These are phyloP conservation scores for Lachnum nothofagi DNA, from an alignment of 2,329 filamentous ascomycete genomes.

Conservation along the genomic window DNA sequence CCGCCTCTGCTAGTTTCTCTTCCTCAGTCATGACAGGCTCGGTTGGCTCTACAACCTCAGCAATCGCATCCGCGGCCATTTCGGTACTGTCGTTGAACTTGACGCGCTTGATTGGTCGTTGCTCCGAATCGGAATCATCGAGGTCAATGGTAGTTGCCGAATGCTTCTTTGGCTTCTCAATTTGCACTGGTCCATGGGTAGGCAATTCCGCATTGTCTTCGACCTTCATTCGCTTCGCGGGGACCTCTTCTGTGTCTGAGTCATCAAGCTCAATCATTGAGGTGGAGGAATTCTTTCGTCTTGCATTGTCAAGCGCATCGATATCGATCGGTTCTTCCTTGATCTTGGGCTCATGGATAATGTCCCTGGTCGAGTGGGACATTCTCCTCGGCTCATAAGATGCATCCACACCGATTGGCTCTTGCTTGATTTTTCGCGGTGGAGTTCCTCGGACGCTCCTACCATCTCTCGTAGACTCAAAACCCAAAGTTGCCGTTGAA, in stretches of 20 bases:
- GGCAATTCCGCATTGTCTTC: background rate
- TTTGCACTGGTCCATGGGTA: background rate
- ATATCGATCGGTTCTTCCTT: constrained; percentile 1
- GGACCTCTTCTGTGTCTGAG: background rate
- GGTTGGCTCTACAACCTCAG: background rate
- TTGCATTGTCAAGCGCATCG: background rate
- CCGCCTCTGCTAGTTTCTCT: background rate
- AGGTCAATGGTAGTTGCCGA: background rate
- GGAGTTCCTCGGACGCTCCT: background rate
- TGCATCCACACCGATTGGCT: background rate
- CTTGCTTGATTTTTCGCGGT: background rate
- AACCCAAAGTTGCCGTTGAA: background rate
- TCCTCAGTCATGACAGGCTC: background rate
- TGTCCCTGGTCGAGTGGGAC: background rate
- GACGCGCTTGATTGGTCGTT: background rate
- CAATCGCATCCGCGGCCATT: background rate
- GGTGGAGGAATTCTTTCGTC: background rate
- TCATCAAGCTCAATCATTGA: background rate
- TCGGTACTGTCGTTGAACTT: background rate
- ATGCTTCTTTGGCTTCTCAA: background rate
- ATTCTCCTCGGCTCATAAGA: too few species aligned
- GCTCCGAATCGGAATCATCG: background rate
- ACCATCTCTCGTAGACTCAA: background rate
- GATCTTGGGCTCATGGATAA: background rate
- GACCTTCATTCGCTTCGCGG: background rate